Evolutionary conservation across 2,329 filamentous ascomycete genomes (phyloP).

Genomic region (Chrysosporium queenslandicum): DNA sequence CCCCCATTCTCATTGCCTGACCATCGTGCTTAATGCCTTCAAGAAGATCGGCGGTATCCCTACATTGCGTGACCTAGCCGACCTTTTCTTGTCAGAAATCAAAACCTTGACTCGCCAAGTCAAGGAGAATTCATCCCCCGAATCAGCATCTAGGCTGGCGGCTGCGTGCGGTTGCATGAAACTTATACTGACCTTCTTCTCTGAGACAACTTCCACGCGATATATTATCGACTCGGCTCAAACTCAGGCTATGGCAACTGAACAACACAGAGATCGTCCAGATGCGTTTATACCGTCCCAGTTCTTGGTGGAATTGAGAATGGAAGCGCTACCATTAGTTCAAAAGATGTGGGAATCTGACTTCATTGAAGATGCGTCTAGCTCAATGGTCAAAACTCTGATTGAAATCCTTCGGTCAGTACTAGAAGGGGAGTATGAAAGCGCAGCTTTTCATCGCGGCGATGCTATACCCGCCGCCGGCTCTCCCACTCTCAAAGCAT

Average conservation of each 20-base stretch:
- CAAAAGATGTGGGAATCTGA: constrained; percentile 74
- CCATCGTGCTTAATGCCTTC: constrained; percentile 76
- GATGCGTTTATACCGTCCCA: constrained; percentile 60
- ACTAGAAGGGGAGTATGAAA: constrained; percentile 66
- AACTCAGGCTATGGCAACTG: constrained; percentile 45
- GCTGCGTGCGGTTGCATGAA: constrained; percentile 57
- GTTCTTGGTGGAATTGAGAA: constrained; percentile 75
- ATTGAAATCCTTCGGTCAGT: constrained; percentile 76
- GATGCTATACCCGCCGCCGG: constrained; percentile 48
- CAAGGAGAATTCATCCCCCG: constrained; percentile 33
- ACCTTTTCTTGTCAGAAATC: constrained; percentile 55
- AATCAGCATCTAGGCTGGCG: constrained; percentile 36
- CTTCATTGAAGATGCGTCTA: constrained; percentile 70
- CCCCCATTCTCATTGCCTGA: constrained; percentile 45
- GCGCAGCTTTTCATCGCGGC: constrained; percentile 50
- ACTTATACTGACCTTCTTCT: constrained; percentile 75
- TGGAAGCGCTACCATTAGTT: constrained; percentile 66
- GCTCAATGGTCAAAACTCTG: constrained; percentile 64
- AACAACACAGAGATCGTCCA: constrained; percentile 46
- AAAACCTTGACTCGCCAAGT: constrained; percentile 38
- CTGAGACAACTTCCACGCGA: constrained; percentile 65
- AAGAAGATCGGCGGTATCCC: constrained; percentile 69
- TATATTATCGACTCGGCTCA: constrained; percentile 67
- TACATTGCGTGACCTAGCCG: constrained; percentile 61
- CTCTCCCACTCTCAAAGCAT: constrained; percentile 42